Evolutionary conservation across 495 filamentous ascomycete genomes (phyloP), one percentile per base, ranked within the genome.

Genomic region (Penicillium desertorum): DNA sequence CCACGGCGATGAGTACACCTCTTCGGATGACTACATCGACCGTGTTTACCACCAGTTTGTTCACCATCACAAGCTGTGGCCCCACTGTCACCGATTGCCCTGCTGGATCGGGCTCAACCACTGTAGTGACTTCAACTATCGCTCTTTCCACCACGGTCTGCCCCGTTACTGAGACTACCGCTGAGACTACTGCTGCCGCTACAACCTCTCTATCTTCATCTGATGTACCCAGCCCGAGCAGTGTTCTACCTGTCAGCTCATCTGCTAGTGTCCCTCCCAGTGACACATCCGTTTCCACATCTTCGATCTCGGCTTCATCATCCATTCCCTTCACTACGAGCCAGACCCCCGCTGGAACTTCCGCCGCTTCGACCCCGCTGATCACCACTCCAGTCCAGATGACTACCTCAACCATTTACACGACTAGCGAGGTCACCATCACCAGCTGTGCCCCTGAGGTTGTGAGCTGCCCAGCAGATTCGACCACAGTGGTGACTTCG

Each of bases 81-180:
- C 66, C 84, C 2, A 79, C 71, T 12, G 79, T 87, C 17, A 83
- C 81, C 53, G 67, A 84, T 65, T 88, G 86, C 74, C 84, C 84
- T 5, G 36, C n/a, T 39, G 36, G 36, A 5, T 80, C 65, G 34
- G 58, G 66, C 27, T 83, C 69, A 48, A 81, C 73, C 59, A 75
- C 71, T 29, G 77, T 83, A 2, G 75, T 80, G 23, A 84, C 83
- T 32, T 77, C 79, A 12, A 76, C 81, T 20, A 76, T 85, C 62
- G 67, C 83, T n/a, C 58, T 86, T 61, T 82, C 78, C 27, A 87
- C 85, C 20, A 87, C 85, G 43, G 68, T 85, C 53, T 82, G 79
- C 67, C 82, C 86, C 29, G 79, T 83, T 37, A 70, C 76, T n/a
- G 70, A 70, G 45, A 73, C 69, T 29, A 25, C 23, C 5, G 23